Evolutionary conservation across 257 asterid species (phyloP), one percentile per base, ranked within the genome.

Genomic region (Rubia yunnanensis): DNA sequence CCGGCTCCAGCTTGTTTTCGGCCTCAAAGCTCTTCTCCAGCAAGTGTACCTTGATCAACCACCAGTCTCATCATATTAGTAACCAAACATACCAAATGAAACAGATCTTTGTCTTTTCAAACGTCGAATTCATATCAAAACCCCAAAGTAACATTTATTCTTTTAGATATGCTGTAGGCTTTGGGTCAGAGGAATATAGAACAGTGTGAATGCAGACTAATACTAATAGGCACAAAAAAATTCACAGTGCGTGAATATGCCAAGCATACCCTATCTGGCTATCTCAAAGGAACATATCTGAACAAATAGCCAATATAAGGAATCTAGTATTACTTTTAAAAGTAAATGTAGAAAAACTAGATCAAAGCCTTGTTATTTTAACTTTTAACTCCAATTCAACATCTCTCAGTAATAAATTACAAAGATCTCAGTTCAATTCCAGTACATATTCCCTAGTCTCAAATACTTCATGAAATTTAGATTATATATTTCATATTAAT

Each of bases 1-100:
- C 96, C 7, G 99, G 97, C 87, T 92, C 99, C 83, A 92, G 91
- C 80, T 92, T 92, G 88, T 92, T 92, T 79, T 92, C 99, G 20
- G 79, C 70, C 81, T 92, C 99, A 58, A 90, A 92, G 83, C 96
- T 89, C 86, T 86, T 92, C 84, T 92, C 99, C 78, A 92, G 84
- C 85, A 85, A 65, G 80, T 87, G 96, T 73, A 92, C 97, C 97
- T 92, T 56, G 52, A 68, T 38, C 64, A 76, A 65, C 32, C 4
- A 49, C 32, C 14, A 34, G 9, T 5, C 30, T 31, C 39, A 64
- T 57, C 39, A 30, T 55, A 36, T 35, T 38, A 69, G 61, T 17
- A 32, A 23, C 67, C 3, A 31, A 18, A 31, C 24, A 50, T 31
- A 10, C 34, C 41, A 30, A n/a, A 64, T 56, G 52, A n/a, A 35